These are phyloP conservation scores for Rhodotorula graminis DNA, from an alignment of 768 basidiomycete genomes.

Conservation along the genomic window DNA sequence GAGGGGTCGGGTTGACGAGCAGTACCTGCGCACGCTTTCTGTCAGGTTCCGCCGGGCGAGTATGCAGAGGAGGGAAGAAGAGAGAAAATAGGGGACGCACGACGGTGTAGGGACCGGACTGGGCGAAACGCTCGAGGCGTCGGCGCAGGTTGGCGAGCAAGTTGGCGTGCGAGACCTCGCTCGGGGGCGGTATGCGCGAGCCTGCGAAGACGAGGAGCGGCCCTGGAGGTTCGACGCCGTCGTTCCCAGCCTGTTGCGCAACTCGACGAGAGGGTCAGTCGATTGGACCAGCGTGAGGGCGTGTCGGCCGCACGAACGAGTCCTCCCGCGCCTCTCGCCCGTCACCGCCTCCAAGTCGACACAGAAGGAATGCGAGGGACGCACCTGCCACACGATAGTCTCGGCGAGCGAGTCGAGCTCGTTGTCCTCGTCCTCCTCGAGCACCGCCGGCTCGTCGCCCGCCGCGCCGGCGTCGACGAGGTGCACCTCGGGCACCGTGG, in stretches of 20 bases:
- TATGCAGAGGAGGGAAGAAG: too few species aligned
- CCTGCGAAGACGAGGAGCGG: slow-evolving; percentile 14
- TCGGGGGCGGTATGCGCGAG: slow-evolving; percentile 4
- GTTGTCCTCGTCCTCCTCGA: too few species aligned
- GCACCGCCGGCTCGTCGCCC: too few species aligned
- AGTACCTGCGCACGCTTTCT: slow-evolving; percentile 10
- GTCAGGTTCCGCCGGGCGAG: too few species aligned
- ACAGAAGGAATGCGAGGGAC: too few species aligned
- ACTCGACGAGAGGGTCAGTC: neutral
- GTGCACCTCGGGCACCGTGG: too few species aligned
- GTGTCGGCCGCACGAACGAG: too few species aligned
- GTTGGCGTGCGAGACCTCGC: neutral
- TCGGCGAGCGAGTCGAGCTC: neutral
- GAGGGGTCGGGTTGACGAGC: slow-evolving; percentile 17
- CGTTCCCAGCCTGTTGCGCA: neutral
- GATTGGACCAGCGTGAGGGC: too few species aligned
- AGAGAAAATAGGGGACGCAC: too few species aligned
- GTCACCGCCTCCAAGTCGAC: too few species aligned
- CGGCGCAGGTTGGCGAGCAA: neutral
- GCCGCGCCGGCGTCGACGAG: too few species aligned
- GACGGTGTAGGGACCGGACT: slow-evolving; percentile 14
- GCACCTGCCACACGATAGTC: slow-evolving; percentile 14
- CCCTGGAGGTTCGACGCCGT: neutral
- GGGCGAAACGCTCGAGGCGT: slow-evolving; percentile 6
- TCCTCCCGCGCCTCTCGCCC: too few species aligned